Evolutionary conservation across 768 basidiomycete genomes (phyloP), one percentile per base, ranked within the genome.

Genomic region (Melanogaster broomeanus): DNA sequence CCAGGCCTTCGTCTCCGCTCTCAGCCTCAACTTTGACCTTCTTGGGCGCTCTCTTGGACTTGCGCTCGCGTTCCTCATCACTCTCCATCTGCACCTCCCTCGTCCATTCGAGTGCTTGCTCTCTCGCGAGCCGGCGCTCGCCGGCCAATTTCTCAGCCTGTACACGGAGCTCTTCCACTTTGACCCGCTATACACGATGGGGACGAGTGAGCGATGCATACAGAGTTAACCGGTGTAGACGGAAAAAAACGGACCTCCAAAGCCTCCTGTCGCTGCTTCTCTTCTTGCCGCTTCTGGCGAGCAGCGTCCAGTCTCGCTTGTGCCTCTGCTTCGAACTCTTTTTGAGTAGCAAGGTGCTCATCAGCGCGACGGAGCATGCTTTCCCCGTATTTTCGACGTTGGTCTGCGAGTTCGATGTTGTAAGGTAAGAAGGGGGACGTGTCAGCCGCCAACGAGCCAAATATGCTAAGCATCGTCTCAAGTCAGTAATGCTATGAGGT

Each of bases 301-400:
- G 93, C 94, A 18, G 81, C 78, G 35, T 92, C 89, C 3, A 93
- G 74, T 63, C 83, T 84, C 5, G 87, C 84, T 42, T 85, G 79
- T 0, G 78, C 76, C 63, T 93, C 88, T 0, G 71, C 74, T 65
- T 95, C 93, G 59, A 82, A 79, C 49, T 84, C 80, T 47, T 79
- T 74, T 64, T 96, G 93, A 16, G 79, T 74, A 4, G 78, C 70
- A 21, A 93, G 73, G 62, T 96, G 93, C 37, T 90, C 91, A 11
- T 90, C 88, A 3, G 84, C 87, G 45, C 85, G 85, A 49, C 90
- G 79, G 47, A 96, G 66, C 78, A 98, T 85, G 61, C 80, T 87
- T 54, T 91, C 88, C 12, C 94, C 93, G 61, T 98, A 99, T 66
- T 88, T 88, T 34, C 85, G 80, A 39, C 97, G 84, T 59, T 96